A percentile compares a stretch with the other conserved stretches of the same genome.
phyloP scores from a whole-genome alignment of 2,329 filamentous ascomycete species.

The Aureobasidium melanogenum region DNA sequence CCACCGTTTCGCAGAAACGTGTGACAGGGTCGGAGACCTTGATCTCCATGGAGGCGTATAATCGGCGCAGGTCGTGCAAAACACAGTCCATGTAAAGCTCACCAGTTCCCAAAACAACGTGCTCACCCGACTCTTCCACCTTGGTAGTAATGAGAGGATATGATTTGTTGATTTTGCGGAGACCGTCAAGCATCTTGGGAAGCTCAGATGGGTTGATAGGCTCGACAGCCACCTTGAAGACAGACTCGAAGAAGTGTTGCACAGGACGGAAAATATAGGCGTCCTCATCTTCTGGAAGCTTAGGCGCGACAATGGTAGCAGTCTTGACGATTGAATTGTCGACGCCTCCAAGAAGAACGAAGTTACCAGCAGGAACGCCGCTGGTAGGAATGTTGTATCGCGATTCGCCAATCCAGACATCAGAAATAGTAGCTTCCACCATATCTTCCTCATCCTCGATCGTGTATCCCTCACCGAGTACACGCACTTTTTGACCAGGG shows the following conservation, averaged over 20 bases:
- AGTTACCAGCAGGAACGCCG: slow-evolving; percentile 87
- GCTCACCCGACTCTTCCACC: slow-evolving; percentile 95
- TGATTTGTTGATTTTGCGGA: slow-evolving; percentile 95
- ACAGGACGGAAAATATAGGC: slow-evolving; percentile 93
- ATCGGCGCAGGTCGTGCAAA: slow-evolving; percentile 77
- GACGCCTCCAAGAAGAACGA: slow-evolving; percentile 82
- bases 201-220: slow-evolving; percentile 96
- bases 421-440: slow-evolving; percentile 72
- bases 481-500: slow-evolving; percentile 73
- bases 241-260: slow-evolving; percentile 90
- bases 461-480: slow-evolving; percentile 91
- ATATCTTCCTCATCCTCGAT: slow-evolving; percentile 98
- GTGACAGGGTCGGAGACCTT: slow-evolving; percentile 98
- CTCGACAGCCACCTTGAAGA: slow-evolving; percentile 95
- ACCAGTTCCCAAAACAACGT: slow-evolving; percentile 88
- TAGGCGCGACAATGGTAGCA: slow-evolving; percentile 75
- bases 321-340: slow-evolving; percentile 99
- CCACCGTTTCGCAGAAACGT: slow-evolving; percentile 93
- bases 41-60: slow-evolving; percentile 99
- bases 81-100: slow-evolving; percentile 99
- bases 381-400: slow-evolving; percentile 87
- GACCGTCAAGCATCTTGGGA: slow-evolving; percentile 95
- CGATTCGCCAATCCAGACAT: slow-evolving; percentile 85
- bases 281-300: slow-evolving; percentile 77
- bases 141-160: slow-evolving; percentile 94